Evolutionary conservation across 192 early-diverging fungal species (phyloP), one percentile per base, ranked within the genome.

Genomic region (Neocallimastix lanati): DNA sequence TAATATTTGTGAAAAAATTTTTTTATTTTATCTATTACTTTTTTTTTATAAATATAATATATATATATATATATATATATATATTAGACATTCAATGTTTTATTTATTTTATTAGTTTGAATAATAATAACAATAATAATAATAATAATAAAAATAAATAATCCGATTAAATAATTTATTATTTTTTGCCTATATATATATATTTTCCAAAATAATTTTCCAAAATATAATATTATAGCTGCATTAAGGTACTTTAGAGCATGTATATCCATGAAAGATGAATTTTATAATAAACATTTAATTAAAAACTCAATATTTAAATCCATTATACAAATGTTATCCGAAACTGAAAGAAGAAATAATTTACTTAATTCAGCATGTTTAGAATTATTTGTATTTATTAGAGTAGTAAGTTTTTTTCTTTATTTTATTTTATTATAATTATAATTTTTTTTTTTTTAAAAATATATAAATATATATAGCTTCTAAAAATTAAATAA

Each of bases 311-410:
- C 93, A 79, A 83, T 94, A 28, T 86, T 96, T 67, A 90, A 89
- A 35, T 86, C 90, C 25, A 86, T 94, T 29, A 82, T 96, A 77
- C 84, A 85, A 12, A 82, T 89, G 27, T 87, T 94, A 50, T 30
- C 89, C 16, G 86, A 87, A 28, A 91, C 91, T 2, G 84, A 91
- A 36, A 88, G 89, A 77, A 87, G 86, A 37, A 91, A 96, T 78
- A 97, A 97, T 80, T 83, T 97, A 35, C 80, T 95, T 25, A 93
- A 96, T 79, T 96, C 96, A 12, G 93, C 96, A 2, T 96, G 93
- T 82, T 87, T 96, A 37, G 95, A 96, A 78, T 85, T 98, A 58
- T 92, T 98, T 81, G 93, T 92, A 28, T 93, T 90, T 84, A 91
- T 98, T 78, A 86, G 90, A 27, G 87, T 83, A 76, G 92, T 92